Percentiles rank a stretch among this genome's conserved stretches.
Conservation (phyloP, 768 basidiomycete genomes). For the Auriscalpium microsporum region DNA sequence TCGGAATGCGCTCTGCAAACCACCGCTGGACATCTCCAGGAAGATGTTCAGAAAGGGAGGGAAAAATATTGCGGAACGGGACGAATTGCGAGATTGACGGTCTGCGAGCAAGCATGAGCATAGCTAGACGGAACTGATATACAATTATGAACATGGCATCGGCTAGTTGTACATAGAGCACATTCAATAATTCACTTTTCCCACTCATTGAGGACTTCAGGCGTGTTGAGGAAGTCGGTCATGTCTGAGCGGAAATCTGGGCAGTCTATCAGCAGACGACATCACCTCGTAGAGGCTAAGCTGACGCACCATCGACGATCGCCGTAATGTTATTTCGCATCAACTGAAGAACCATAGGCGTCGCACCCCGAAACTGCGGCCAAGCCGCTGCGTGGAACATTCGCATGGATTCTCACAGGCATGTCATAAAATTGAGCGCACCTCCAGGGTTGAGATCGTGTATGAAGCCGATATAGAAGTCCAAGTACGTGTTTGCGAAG, state of each 20-base stretch:
- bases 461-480: conserved; percentile 51
- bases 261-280: background rate
- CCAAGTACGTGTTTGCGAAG: conserved; percentile 40
- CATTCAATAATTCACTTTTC: conserved; percentile 28
- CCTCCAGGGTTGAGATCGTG: conserved; percentile 48
- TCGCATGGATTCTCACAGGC: background rate
- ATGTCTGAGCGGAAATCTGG: conserved; percentile 36
- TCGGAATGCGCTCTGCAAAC: too few species aligned
- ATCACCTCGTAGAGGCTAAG: background rate
- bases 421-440: conserved; percentile 20
- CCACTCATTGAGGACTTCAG: conserved; percentile 34
- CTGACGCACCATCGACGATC: conserved; percentile 41
- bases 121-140: background rate
- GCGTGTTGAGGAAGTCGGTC: conserved; percentile 35
- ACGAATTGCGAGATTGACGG: too few species aligned
- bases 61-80: too few species aligned
- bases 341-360: conserved; percentile 38
- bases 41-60: too few species aligned
- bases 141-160: background rate
- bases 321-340: conserved; percentile 43
- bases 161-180: background rate
- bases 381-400: conserved; percentile 30
- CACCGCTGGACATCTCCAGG: too few species aligned
- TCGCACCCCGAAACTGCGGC: conserved; percentile 32
- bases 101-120: too few species aligned